Evolutionary conservation across 805 yeast genomes (phyloP), one percentile per base, ranked within the genome.

Genomic region (Diddensiella transvaalensis): DNA sequence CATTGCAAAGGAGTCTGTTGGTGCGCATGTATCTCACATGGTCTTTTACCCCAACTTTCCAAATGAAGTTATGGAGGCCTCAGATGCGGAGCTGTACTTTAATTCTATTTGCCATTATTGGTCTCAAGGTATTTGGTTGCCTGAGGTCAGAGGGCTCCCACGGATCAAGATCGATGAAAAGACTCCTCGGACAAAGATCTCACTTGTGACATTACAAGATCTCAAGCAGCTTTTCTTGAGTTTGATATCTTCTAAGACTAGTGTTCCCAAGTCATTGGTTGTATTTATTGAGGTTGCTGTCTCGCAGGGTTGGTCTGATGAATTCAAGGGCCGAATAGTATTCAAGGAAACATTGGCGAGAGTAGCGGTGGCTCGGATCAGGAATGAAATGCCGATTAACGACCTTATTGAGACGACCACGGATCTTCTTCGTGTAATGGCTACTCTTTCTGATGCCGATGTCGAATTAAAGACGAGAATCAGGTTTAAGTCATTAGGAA

Each of bases 11-110:
- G 30, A 18, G 3, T 38, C 38, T 2, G 22, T 22, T 2, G 48
- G 46, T 19, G 46, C 38, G 6, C 40, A 40, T 24, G 47, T 44
- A 6, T n/a, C 22, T 13, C 23, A 29, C 21, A 35, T 39, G 17
- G 26, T 38, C 39, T 21, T 45, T 17, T 45, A 45, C 26, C 46
- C 46, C 3, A 45, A 45, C 39, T 45, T 45, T 42, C 48, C 48
- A 3, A 40, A 32, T 13, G 44, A 45, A 29, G 48, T 45, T 11
- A 45, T 45, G 48, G 41, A 45, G 15, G 45, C 45, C 3, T 11
- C 23, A 15, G 44, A 39, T 11, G 24, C 18, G 2, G 46, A 45
- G 30, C 48, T 45, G 5, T 40, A n/a, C 22, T 3, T 45, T 4
- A 45, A 45, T 45, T 32, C 46, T 3, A 10, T 42, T 17, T 8